Conservation (phyloP, 352 stramenopile species). For the Halophytophthora polymorphica region DNA sequence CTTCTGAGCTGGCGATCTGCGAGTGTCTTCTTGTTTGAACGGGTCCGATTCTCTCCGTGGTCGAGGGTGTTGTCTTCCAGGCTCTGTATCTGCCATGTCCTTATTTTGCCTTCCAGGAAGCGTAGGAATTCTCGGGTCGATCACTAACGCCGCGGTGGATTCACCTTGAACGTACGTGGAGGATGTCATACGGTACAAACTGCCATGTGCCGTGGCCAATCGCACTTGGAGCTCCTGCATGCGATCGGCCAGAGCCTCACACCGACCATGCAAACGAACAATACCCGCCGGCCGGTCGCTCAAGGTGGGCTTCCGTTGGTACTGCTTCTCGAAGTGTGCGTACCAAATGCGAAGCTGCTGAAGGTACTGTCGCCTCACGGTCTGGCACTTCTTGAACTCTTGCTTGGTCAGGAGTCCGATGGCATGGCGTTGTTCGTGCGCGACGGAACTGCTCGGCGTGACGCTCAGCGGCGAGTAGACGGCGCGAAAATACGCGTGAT, state of each 20-base stretch:
- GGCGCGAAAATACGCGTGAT: constrained; percentile 18
- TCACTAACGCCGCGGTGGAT: constrained; percentile 4
- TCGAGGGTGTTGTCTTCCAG: background rate
- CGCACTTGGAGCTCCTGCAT: constrained; percentile 35
- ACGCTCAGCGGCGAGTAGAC: background rate
- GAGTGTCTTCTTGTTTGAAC: constrained; percentile 8
- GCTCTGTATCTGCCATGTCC: background rate
- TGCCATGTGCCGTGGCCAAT: constrained; percentile 18
- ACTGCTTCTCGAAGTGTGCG: constrained; percentile 53
- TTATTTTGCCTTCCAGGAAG: constrained; percentile 1
- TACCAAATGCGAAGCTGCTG: constrained; percentile 49
- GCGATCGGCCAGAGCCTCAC: constrained; percentile 31
- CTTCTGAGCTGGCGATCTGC: constrained; percentile 60
- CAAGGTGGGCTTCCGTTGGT: constrained; percentile 36
- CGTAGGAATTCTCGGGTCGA: background rate
- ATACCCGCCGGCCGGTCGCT: constrained; percentile 36
- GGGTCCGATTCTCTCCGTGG: constrained; percentile 7
- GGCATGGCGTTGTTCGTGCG: constrained; percentile 25
- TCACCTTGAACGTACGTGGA: background rate
- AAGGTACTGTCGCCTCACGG: constrained; percentile 29
- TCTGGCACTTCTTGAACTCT: constrained; percentile 39
- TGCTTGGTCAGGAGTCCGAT: constrained; percentile 36
- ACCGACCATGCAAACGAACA: constrained; percentile 33
- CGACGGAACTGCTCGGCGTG: background rate
- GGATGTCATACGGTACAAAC: constrained; percentile 30